Evolutionary conservation across 768 basidiomycete genomes (phyloP), one percentile per base, ranked within the genome.

Genomic region (Mycena amicta): DNA sequence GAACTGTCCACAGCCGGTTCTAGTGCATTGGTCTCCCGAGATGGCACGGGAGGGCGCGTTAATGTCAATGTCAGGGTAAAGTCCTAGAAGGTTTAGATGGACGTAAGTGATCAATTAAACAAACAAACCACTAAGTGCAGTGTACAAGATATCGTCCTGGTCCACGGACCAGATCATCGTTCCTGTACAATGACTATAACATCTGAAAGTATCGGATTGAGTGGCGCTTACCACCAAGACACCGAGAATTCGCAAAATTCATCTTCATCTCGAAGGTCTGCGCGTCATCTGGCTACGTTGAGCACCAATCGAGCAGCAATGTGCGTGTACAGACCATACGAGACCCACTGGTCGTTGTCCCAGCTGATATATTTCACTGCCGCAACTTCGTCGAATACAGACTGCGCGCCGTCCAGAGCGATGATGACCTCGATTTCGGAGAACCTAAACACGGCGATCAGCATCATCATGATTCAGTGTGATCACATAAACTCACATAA

Each of bases 1-100:
- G 31, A 46, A 47, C 60, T 66, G 65, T 13, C 65, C 67, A 46
- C 60, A 64, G 23, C 43, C 65, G 47, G 65, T 66, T 39, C 60
- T 62, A 29, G 22, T 27, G 52, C 61, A 67, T 39, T 51, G 49
- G 54, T 60, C 60, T 25, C 55, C 46, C 3, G 55, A 50, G n/a
- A 62, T 63, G 11, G 60, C 57, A 16, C 53, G 29, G 4, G 61
- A 65, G 23, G 64, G 64, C 25, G 56, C 61, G 40, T 67, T 65
- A 50, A 67, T 50, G 45, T 56, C 55, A 37, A 58, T 59, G 46
- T 50, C 46, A 25, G 57, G 52, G 27, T 58, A 58, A 3, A 62
- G 56, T 25, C 33, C 33, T 37, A 18, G 33, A 37, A n/a, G n/a
- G n/a, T n/a, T n/a, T n/a, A n/a, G n/a, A n/a, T n/a, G n/a, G n/a